A percentile compares a stretch with the other conserved stretches of the same genome.
phyloP scores from a whole-genome alignment of 768 basidiomycete genomes.

The Boletus vinaceobasis region DNA sequence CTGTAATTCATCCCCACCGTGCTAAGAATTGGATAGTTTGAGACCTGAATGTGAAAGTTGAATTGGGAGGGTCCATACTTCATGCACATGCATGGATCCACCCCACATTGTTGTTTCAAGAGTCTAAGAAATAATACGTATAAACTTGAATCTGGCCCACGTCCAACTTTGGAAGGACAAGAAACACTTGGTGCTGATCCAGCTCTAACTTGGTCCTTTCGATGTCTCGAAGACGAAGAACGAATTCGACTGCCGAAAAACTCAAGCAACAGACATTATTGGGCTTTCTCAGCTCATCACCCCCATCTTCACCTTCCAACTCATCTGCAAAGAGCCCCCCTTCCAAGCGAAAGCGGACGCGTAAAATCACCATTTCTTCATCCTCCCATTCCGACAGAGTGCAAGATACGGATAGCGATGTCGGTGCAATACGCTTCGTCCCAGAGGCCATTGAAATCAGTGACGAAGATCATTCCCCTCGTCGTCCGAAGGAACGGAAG shows the following conservation, averaged over 20 bases:
- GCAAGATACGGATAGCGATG: conserved; percentile 39
- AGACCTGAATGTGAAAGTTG: background rate
- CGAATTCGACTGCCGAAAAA: conserved; percentile 21
- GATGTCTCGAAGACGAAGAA: conserved; percentile 7
- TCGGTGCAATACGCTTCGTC: conserved; percentile 52
- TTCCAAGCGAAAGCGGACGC: conserved; percentile 16
- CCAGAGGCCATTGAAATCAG: conserved; percentile 25
- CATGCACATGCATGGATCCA: no score
- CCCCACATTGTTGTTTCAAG: no score
- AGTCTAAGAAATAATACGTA: background rate
- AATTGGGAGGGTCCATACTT: no score
- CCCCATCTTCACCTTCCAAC: conserved; percentile 19
- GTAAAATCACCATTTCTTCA: conserved; percentile 10
- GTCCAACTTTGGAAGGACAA: background rate
- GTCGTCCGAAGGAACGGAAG: conserved; percentile 22
- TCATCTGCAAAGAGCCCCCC: conserved; percentile 2
- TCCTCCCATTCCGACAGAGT: conserved; percentile 16
- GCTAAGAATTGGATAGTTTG: background rate
- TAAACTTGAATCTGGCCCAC: background rate
- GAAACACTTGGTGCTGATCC: background rate
- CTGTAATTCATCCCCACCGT: no score
- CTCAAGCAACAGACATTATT: conserved; percentile 46
- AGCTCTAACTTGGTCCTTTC: background rate
- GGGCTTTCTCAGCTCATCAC: conserved; percentile 31
- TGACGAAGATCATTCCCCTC: conserved; percentile 26